Conservation (phyloP, 768 basidiomycete genomes). For the Termitomyces sp. region DNA sequence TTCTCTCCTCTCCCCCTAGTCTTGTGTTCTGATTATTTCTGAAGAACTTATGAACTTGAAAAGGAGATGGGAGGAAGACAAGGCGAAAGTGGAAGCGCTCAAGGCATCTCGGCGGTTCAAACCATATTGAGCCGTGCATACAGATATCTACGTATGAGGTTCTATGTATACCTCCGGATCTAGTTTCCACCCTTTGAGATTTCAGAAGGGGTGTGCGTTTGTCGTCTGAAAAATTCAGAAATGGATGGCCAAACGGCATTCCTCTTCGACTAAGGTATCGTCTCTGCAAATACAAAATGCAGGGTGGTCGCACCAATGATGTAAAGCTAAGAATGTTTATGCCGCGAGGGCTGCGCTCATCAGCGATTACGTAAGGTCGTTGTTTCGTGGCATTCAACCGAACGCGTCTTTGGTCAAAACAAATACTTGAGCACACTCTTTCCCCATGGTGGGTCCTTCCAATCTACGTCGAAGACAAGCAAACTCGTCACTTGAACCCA, state of each 20-base stretch:
- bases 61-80: conserved; percentile 83
- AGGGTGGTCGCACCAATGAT: background rate
- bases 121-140: conserved; percentile 56
- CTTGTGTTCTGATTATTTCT: background rate
- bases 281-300: background rate
- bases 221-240: background rate
- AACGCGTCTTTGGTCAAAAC: conserved; percentile 1
- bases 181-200: background rate
- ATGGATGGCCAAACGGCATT: background rate
- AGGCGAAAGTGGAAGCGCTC: conserved; percentile 74
- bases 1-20: background rate
- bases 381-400: conserved; percentile 13
- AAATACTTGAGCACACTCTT: conserved; percentile 1
- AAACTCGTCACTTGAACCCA: conserved; percentile 1
- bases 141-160: background rate
- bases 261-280: background rate
- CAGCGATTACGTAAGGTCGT: conserved; percentile 9
- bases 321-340: background rate
- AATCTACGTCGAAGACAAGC: conserved; percentile 12
- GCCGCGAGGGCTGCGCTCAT: background rate
- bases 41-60: conserved; percentile 70
- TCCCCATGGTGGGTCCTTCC: conserved; percentile 15
- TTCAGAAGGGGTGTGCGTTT: no score
- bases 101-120: conserved; percentile 80
- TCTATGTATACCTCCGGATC: background rate